Conservation (phyloP, 2,329 filamentous ascomycete species). For the Stachybotrys elegans region DNA sequence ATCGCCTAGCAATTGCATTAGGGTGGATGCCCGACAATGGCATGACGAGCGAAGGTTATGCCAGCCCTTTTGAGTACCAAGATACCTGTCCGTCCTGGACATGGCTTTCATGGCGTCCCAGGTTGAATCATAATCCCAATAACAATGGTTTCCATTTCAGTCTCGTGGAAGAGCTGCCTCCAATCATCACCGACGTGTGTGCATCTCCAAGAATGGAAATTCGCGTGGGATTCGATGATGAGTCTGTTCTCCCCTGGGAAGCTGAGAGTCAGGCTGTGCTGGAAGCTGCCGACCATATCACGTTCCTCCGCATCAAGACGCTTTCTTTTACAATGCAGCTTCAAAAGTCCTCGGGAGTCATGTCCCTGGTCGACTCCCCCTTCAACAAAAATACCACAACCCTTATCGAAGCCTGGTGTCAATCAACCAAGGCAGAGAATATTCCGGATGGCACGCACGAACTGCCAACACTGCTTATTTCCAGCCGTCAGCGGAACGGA, state of each 20-base stretch:
- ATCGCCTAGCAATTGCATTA: constrained; percentile 27
- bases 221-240: constrained; percentile 28
- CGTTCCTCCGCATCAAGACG: constrained; percentile 27
- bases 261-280: constrained; percentile 26
- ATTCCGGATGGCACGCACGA: constrained; percentile 16
- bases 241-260: constrained; percentile 28
- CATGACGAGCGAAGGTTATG: constrained; percentile 11
- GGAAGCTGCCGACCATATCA: constrained; percentile 17
- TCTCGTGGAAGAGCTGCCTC: constrained; percentile 20
- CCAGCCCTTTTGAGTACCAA: constrained; percentile 20
- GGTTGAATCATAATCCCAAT: neutral
- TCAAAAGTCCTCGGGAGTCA: constrained; percentile 10
- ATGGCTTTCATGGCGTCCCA: constrained; percentile 27
- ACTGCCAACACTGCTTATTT: constrained; percentile 21
- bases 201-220: constrained; percentile 26
- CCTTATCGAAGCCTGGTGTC: neutral
- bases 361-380: constrained; percentile 15
- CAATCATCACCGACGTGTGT: constrained; percentile 21
- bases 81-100: constrained; percentile 30
- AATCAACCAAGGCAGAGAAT: constrained; percentile 8
- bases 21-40: constrained; percentile 26
- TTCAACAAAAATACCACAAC: constrained; percentile 10
- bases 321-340: constrained; percentile 27
- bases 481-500: constrained; percentile 23
- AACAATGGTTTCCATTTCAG: constrained; percentile 21